Conservation (phyloP, 2,329 filamentous ascomycete species). For the Aspergillus luchuensis region DNA sequence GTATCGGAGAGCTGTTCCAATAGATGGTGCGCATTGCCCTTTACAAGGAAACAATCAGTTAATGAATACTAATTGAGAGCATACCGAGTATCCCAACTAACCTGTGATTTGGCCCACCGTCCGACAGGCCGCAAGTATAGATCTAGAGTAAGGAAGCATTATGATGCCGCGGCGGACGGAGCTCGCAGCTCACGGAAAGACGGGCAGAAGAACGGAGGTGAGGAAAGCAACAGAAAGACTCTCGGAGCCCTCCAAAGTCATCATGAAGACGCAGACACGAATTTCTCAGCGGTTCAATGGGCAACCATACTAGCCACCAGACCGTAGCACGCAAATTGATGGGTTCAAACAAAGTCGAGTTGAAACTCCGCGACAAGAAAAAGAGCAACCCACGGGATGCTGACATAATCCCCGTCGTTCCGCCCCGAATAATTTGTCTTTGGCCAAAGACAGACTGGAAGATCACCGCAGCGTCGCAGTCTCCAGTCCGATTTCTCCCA, state of each 20-base stretch:
- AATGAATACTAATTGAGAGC: rapidly evolving
- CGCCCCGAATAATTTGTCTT: slow-evolving; percentile 33
- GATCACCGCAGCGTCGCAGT: not conserved
- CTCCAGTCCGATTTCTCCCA: slow-evolving; percentile 7
- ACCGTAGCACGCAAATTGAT: not conserved
- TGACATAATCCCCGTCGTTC: slow-evolving; percentile 31
- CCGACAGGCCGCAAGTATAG: slow-evolving; percentile 24
- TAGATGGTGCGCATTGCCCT: not conserved
- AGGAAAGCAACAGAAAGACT: slow-evolving; percentile 7
- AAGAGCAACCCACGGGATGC: not conserved
- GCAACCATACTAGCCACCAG: not conserved
- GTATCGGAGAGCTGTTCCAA: not conserved
- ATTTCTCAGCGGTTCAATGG: not conserved
- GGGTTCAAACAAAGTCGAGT: not conserved
- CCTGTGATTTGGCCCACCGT: slow-evolving; percentile 10
- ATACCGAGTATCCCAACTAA: not conserved
- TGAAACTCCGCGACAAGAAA: not conserved
- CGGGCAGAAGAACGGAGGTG: slow-evolving; percentile 8
- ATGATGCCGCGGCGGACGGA: slow-evolving; percentile 33
- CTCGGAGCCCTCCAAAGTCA: slow-evolving; percentile 20
- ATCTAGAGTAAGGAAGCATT: slow-evolving; percentile 32
- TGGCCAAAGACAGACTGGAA: slow-evolving; percentile 23
- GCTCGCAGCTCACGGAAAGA: slow-evolving; percentile 18
- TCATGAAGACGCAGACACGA: slow-evolving; percentile 17
- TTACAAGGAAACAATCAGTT: not conserved